Evolutionary conservation across 108 stramenopile genomes (phyloP).

Genomic region (Chaetoceros tenuissimus): DNA sequence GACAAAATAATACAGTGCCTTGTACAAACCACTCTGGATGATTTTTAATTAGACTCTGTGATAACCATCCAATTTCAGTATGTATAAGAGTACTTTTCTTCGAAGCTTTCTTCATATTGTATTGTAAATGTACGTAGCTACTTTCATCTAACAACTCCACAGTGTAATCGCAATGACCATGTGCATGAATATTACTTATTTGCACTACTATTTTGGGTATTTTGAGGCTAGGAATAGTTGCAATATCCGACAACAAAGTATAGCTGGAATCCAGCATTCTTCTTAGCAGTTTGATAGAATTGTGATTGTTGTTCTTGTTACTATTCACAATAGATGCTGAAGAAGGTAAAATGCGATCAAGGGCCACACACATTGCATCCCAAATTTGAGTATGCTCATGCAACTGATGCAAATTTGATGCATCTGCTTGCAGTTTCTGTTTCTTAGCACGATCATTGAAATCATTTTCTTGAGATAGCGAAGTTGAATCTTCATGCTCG

Average conservation of each 20-base stretch:
- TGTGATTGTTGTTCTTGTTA: neutral
- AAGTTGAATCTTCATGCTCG: neutral
- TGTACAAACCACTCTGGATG: neutral
- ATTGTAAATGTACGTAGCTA: no score
- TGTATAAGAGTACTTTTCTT: no score
- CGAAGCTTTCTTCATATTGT: no score
- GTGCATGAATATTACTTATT: neutral
- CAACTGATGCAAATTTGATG: neutral
- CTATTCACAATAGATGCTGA: no score
- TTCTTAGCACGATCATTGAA: neutral
- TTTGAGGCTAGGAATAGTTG: neutral
- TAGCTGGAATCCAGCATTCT: neutral
- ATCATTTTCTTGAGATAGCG: neutral
- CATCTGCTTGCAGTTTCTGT: neutral
- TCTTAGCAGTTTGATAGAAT: neutral
- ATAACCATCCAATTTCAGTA: neutral
- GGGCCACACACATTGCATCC: neutral
- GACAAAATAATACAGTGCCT: neutral
- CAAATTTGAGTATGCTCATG: neutral
- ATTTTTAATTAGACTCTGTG: neutral
- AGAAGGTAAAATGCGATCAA: neutral
- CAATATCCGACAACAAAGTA: neutral
- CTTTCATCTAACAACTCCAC: neutral
- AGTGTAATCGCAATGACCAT: neutral
- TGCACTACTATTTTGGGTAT: neutral